Percentiles rank a stretch among this genome's conserved stretches.
These are phyloP conservation scores for Fusarium equiseti DNA, from an alignment of 2,329 filamentous ascomycete species.

Conservation along the genomic window DNA sequence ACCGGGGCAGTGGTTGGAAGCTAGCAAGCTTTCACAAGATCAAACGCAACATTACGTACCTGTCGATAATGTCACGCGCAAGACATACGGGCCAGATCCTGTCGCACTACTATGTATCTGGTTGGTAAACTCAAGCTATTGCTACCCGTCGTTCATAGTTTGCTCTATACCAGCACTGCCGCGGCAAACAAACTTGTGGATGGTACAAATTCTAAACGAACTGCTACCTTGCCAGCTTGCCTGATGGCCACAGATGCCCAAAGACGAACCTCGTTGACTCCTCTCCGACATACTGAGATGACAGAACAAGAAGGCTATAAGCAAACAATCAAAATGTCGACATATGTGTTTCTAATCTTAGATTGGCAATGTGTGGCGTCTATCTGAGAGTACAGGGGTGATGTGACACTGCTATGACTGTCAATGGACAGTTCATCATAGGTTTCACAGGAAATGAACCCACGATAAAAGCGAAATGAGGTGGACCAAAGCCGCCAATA, in stretches of 20 bases:
- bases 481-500: constrained; percentile 24
- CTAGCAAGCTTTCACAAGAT: constrained; percentile 41
- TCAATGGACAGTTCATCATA: constrained; percentile 29
- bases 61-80: constrained; percentile 40
- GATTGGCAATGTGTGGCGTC: constrained; percentile 23
- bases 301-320: constrained; percentile 3
- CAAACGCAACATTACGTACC: constrained; percentile 42
- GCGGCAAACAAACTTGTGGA: constrained; percentile 25
- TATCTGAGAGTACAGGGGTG: constrained; percentile 27
- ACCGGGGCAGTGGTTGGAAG: constrained; percentile 45
- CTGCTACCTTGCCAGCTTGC: not conserved
- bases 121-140: constrained; percentile 11
- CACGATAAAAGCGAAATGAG: constrained; percentile 46
- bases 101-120: constrained; percentile 25
- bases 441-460: constrained; percentile 45
- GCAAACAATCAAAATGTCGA: constrained; percentile 24
- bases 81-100: constrained; percentile 35
- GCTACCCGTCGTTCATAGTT: not conserved
- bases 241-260: not conserved
- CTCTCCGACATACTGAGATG: not conserved
- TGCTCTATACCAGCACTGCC: constrained; percentile 39
- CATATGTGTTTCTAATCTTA: constrained; percentile 19
- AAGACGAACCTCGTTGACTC: not conserved
- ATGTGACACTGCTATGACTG: constrained; percentile 40
- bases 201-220: not conserved